Evolutionary conservation across 352 stramenopile genomes (phyloP).

Genomic region (Globisporangium canariense): DNA sequence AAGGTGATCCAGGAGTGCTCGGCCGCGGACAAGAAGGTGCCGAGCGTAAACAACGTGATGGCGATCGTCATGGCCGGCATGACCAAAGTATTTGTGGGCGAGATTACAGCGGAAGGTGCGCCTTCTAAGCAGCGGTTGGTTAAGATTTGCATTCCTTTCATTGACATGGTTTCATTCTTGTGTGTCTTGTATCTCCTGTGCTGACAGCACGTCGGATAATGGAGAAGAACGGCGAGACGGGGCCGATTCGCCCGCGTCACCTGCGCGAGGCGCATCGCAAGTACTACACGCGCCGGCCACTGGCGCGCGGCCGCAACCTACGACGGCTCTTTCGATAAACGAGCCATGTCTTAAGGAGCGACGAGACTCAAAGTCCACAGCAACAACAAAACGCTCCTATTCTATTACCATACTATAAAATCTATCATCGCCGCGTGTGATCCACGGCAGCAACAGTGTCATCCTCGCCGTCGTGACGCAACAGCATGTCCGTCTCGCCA

Average conservation of each 20-base stretch:
- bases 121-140: not conserved
- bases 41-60: constrained; percentile 82
- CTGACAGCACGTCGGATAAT: constrained; percentile 67
- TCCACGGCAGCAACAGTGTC: constrained; percentile 3
- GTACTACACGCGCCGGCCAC: constrained; percentile 77
- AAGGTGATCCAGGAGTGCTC: constrained; percentile 71
- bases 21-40: constrained; percentile 41
- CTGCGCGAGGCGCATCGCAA: constrained; percentile 76
- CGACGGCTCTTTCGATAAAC: constrained; percentile 47
- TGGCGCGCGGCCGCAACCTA: constrained; percentile 56
- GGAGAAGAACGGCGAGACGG: constrained; percentile 71
- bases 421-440: constrained; percentile 14
- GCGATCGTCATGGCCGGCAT: constrained; percentile 87
- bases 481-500: constrained; percentile 7
- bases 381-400: constrained; percentile 16
- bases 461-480: constrained; percentile 22
- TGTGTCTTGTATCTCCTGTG: constrained; percentile 1
- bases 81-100: constrained; percentile 80
- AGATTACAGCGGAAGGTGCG: constrained; percentile 73
- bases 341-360: not conserved
- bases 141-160: not conserved
- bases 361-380: not conserved
- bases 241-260: constrained; percentile 71
- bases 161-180: not conserved
- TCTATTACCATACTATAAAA: constrained; percentile 23